Percentiles rank a stretch among this genome's conserved stretches.
phyloP scores from a whole-genome alignment of 2,329 filamentous ascomycete species.

The Simplicillium sp. region DNA sequence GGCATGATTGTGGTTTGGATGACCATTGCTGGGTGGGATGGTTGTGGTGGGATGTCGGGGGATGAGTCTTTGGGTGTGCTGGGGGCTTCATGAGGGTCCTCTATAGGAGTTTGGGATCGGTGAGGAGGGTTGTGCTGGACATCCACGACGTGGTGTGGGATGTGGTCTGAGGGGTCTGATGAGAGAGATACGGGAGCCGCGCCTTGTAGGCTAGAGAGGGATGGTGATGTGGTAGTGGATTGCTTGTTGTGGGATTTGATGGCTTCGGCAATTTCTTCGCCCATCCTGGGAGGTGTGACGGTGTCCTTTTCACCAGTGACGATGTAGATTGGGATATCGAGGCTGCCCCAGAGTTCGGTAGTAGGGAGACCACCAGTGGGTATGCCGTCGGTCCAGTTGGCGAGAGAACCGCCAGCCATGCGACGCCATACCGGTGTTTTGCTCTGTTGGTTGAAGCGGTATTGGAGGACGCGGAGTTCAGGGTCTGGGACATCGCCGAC shows the following conservation, averaged over 20 bases:
- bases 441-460: constrained; percentile 74
- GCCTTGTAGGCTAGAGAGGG: constrained; percentile 17
- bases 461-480: constrained; percentile 57
- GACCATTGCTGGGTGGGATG: constrained; percentile 37
- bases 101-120: constrained; percentile 27
- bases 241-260: constrained; percentile 16
- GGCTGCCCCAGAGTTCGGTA: constrained; percentile 58
- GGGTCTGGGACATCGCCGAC: constrained; percentile 57
- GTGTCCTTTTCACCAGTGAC: constrained; percentile 69
- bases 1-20: constrained; percentile 65
- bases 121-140: constrained; percentile 18
- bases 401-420: constrained; percentile 66
- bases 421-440: constrained; percentile 73
- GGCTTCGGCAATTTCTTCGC: constrained; percentile 52
- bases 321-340: constrained; percentile 67
- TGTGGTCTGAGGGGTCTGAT: constrained; percentile 16
- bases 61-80: constrained; percentile 33
- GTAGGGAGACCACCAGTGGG: constrained; percentile 59
- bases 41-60: constrained; percentile 35
- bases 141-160: constrained; percentile 26
- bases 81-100: constrained; percentile 18
- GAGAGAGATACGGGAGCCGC: constrained; percentile 36
- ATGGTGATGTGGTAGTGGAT: too few relatives aligned
- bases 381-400: constrained; percentile 43
- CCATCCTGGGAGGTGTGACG: constrained; percentile 62